Conservation (phyloP, 495 filamentous ascomycete species). For the Penicillium daleae region DNA sequence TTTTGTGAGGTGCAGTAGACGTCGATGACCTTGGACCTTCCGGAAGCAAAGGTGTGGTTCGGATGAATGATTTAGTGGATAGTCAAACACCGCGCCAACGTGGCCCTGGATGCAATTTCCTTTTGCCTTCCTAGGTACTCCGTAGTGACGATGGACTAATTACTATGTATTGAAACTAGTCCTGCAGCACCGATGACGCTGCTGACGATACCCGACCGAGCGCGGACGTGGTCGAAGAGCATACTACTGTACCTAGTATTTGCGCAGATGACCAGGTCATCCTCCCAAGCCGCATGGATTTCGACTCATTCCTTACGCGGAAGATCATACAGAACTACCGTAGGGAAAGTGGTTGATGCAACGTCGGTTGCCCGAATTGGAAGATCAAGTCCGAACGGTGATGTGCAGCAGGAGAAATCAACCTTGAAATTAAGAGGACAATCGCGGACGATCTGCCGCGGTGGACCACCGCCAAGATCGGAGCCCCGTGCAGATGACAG, state of each 20-base stretch:
- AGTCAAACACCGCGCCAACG: not conserved
- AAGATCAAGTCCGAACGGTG: constrained; percentile 18
- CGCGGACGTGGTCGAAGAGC: not conserved
- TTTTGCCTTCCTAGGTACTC: too few relatives aligned
- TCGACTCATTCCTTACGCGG: not conserved
- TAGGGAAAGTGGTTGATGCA: not conserved
- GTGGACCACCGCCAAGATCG: constrained; percentile 47
- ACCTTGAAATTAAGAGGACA: constrained; percentile 33
- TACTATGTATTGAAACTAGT: constrained; percentile 17
- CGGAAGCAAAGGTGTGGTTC: not conserved
- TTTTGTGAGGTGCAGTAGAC: not conserved
- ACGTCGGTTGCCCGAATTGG: not conserved
- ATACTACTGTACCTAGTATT: not conserved
- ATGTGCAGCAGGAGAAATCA: constrained; percentile 18
- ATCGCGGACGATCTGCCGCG: constrained; percentile 49
- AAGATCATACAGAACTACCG: not conserved
- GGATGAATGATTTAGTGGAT: not conserved
- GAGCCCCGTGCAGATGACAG: constrained; percentile 49
- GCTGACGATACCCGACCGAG: constrained; percentile 7
- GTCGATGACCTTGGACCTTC: constrained; percentile 2
- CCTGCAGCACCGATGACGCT: not conserved
- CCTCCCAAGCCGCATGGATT: not conserved
- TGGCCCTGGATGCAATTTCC: constrained; percentile 4
- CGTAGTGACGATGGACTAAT: not conserved
- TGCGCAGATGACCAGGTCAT: not conserved